Evolutionary conservation across 2,329 filamentous ascomycete species (phyloP), one percentile per base, ranked within the genome.

Genomic region (Colletotrichum kahawae): DNA sequence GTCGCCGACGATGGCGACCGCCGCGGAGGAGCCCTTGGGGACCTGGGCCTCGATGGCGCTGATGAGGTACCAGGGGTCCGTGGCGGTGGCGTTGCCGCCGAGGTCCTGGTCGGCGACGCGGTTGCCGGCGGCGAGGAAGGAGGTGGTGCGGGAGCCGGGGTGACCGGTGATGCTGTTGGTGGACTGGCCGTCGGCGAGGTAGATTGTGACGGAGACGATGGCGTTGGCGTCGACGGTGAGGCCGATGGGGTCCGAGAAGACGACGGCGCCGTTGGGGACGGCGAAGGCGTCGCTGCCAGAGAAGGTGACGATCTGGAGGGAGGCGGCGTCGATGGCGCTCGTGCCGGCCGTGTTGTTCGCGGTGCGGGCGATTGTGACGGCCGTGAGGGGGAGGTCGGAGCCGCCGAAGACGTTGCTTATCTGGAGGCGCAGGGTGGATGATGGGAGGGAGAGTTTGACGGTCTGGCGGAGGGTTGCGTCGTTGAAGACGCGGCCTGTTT

Each of bases 401-500:
- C 83, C 80, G 8, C 92, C 91, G 77, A 93, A 93, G 10, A 87
- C 89, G 78, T 93, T 93, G 76, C 89, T 92, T 74, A 93, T 85
- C 63, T 89, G 88, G 33, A 93, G 83, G 4, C 92, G 89, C 78
- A 93, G 87, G 59, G 88, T 86, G 3, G 86, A 81, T 4, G 90
- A 87, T 2, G 84, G 84, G 9, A 91, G 85, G 5, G 90, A 89
- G 76, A 92, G 82, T 76, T 89, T 89, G 71, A 93, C 79, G 0
- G 91, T 93, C 81, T 93, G 91, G 7, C 92, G 89, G 78, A 93
- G 85, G 0, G 92, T 92, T 5, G 90, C 85, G 79, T 93, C 89
- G 60, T 84, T 79, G 80, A 93, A 92, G 24, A 91, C 87, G 4
- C 85, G 81, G 13, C 85, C 84, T 2, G 85, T 87, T 74, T 85